Evolutionary conservation across 352 stramenopile genomes (phyloP).

Genomic region (Phytophthora fragariaefolia): DNA sequence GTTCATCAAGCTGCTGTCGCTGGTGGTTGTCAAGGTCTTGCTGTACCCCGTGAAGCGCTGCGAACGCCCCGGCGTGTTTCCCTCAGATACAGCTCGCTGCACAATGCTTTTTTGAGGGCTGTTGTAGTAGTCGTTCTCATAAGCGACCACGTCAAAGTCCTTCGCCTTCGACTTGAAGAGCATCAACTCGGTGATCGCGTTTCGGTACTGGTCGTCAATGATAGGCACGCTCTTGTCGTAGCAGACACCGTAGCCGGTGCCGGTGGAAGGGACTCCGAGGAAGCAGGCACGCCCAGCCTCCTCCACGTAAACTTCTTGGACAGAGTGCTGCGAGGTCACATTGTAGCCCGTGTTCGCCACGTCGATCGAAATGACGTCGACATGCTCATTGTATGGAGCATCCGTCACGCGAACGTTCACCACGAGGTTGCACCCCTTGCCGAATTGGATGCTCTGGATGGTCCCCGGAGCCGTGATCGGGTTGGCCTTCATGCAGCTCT

Average conservation of each 20-base stretch:
- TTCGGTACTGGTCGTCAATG: conserved; percentile 39
- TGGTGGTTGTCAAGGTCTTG: conserved; percentile 27
- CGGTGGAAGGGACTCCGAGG: conserved; percentile 21
- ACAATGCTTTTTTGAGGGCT: neutral
- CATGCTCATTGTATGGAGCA: conserved; percentile 41
- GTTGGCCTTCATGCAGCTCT: conserved; percentile 36
- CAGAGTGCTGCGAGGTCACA: conserved; percentile 31
- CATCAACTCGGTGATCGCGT: conserved; percentile 46
- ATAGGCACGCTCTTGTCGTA: conserved; percentile 33
- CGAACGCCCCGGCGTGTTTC: conserved; percentile 6
- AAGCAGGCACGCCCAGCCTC: conserved; percentile 51
- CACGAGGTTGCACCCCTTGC: conserved; percentile 41
- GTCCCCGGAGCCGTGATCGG: conserved; percentile 42
- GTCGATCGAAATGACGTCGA: conserved; percentile 40
- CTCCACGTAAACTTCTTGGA: conserved; percentile 58
- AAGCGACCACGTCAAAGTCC: conserved; percentile 53
- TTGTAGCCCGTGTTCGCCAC: conserved; percentile 45
- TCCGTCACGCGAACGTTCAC: conserved; percentile 49
- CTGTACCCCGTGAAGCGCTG: conserved; percentile 46
- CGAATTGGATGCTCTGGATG: conserved; percentile 59
- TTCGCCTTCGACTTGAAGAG: conserved; percentile 46
- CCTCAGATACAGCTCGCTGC: conserved; percentile 9
- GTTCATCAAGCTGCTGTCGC: conserved; percentile 7
- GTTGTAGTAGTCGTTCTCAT: conserved; percentile 48
- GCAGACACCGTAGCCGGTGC: conserved; percentile 41